phyloP scores from a whole-genome alignment of 306 rosid genomes.

The Nissolia schottii region DNA sequence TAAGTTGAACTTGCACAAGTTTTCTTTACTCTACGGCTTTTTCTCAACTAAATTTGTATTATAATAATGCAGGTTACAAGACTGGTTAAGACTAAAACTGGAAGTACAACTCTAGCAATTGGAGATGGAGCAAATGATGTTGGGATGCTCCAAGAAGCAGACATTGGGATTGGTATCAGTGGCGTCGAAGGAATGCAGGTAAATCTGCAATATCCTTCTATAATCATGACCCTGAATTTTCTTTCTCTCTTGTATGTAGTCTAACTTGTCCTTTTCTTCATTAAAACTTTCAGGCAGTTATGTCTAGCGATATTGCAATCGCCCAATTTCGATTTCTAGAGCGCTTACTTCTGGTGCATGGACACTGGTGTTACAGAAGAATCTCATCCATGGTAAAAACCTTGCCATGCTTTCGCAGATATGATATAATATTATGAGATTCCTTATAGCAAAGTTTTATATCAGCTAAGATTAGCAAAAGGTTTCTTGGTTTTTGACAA shows the following conservation, averaged over 20 bases:
- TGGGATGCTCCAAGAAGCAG: conserved; percentile 99
- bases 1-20: not conserved
- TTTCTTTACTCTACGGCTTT: not conserved
- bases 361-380: conserved; percentile 99
- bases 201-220: conserved; percentile 16
- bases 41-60: conserved; percentile 5
- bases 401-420: conserved; percentile 12
- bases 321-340: conserved; percentile 92
- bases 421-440: not conserved
- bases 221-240: not conserved
- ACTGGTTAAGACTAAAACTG: conserved; percentile 68
- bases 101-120: conserved; percentile 80
- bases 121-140: conserved; percentile 99
- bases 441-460: conserved; percentile 1
- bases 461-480: not conserved
- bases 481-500: conserved; percentile 10
- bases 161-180: conserved; percentile 92
- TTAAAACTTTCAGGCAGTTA: conserved; percentile 71
- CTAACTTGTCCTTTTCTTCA: conserved; percentile 11
- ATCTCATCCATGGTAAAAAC: conserved; percentile 84
- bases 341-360: conserved; percentile 93
- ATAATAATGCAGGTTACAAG: conserved; percentile 62
- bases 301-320: conserved; percentile 96
- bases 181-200: conserved; percentile 99
- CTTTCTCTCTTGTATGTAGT: not conserved